A percentile compares a stretch with the other conserved stretches of the same genome.
These are phyloP conservation scores for Metschnikowia cerradonensis DNA, from an alignment of 805 yeast genomes.

Conservation along the genomic window DNA sequence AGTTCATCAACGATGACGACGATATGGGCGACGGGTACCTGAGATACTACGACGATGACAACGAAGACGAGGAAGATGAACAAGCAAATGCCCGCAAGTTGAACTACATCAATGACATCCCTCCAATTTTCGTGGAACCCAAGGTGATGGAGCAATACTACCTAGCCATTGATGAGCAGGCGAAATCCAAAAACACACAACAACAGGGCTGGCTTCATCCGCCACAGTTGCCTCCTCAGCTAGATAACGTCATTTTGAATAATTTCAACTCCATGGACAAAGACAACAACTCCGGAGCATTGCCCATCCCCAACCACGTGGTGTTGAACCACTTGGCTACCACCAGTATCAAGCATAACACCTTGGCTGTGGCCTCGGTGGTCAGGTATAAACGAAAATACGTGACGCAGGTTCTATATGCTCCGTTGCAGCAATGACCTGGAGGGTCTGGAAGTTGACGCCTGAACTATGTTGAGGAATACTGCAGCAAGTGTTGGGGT, in stretches of 20 bases:
- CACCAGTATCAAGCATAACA: constrained; percentile 88
- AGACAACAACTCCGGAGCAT: constrained; percentile 81
- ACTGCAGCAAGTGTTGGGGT: too few relatives aligned
- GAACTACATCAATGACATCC: constrained; percentile 63
- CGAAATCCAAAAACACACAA: constrained; percentile 52
- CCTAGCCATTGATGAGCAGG: constrained; percentile 66
- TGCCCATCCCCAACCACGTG: constrained; percentile 93
- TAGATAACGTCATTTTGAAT: constrained; percentile 89
- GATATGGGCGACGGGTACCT: constrained; percentile 82
- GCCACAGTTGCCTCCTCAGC: constrained; percentile 94
- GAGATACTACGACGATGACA: constrained; percentile 61
- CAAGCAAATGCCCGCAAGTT: constrained; percentile 13
- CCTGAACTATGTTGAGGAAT: too few relatives aligned
- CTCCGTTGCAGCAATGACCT: constrained; percentile 47
- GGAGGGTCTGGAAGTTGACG: background rate
- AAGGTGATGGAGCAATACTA: constrained; percentile 85
- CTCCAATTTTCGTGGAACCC: constrained; percentile 81
- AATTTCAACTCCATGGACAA: constrained; percentile 54
- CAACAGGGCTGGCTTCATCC: constrained; percentile 77
- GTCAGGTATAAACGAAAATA: constrained; percentile 85
- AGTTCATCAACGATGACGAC: constrained; percentile 62
- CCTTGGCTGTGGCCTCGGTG: constrained; percentile 88
- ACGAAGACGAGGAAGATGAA: constrained; percentile 21
- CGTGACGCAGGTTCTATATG: constrained; percentile 87
- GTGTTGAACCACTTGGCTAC: constrained; percentile 94